A percentile compares a stretch with the other conserved stretches of the same genome.
These are phyloP conservation scores for Cyclotella kingstonii DNA, from an alignment of 108 stramenopile genomes.

Conservation along the genomic window DNA sequence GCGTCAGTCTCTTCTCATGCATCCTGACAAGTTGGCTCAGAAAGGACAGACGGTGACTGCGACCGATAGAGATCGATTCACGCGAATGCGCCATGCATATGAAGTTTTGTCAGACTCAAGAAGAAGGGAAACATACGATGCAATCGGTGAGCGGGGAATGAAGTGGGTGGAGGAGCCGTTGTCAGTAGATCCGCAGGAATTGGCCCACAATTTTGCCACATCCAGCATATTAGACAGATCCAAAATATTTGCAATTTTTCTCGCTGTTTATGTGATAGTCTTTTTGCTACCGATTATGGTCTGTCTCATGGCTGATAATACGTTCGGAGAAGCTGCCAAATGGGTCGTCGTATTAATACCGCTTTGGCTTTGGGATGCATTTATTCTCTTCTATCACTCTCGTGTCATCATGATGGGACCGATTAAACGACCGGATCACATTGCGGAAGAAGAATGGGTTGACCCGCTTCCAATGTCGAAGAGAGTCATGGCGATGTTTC, in stretches of 20 bases:
- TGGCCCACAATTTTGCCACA: slow-evolving; percentile 85
- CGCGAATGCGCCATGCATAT: slow-evolving; percentile 92
- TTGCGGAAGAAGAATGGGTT: slow-evolving; percentile 80
- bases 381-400: slow-evolving; percentile 74
- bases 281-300: slow-evolving; percentile 70
- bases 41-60: slow-evolving; percentile 74
- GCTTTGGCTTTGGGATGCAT: slow-evolving; percentile 78
- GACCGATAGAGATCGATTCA: slow-evolving; percentile 79
- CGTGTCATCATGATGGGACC: slow-evolving; percentile 82
- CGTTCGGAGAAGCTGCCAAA: slow-evolving; percentile 51
- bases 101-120: slow-evolving; percentile 85
- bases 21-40: slow-evolving; percentile 97
- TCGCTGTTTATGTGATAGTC: slow-evolving; percentile 59
- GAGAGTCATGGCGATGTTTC: slow-evolving; percentile 52
- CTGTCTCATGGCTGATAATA: slow-evolving; percentile 82
- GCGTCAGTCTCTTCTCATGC: slow-evolving; percentile 86
- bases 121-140: slow-evolving; percentile 87
- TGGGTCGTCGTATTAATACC: slow-evolving; percentile 76
- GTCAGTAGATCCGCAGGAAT: slow-evolving; percentile 81
- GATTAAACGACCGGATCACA: slow-evolving; percentile 74
- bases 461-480: slow-evolving; percentile 85
- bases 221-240: slow-evolving; percentile 65
- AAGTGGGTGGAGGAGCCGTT: slow-evolving; percentile 88
- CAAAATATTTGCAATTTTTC: slow-evolving; percentile 87
- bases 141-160: slow-evolving; percentile 86